A percentile compares a stretch with the other conserved stretches of the same genome.
These are phyloP conservation scores for Juncus inflexus DNA, from an alignment of 176 grass and related monocot species.

Conservation along the genomic window DNA sequence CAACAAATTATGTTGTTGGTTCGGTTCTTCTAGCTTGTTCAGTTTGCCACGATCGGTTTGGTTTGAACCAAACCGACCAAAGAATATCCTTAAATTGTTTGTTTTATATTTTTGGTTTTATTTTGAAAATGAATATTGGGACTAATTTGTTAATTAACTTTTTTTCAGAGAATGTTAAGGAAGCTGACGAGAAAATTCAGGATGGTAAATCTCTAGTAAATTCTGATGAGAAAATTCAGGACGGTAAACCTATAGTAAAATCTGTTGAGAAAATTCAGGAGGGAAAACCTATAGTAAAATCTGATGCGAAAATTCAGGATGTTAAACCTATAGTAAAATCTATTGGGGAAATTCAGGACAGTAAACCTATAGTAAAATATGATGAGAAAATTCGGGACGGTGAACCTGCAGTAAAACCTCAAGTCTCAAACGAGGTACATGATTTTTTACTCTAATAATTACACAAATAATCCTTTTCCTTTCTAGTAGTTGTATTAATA, in stretches of 20 bases:
- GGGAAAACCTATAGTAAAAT: background rate
- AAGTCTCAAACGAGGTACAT: slow-evolving; percentile 14
- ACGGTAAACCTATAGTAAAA: background rate
- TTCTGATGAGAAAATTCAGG: slow-evolving; percentile 3
- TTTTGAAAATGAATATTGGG: too few species aligned
- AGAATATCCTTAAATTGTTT: too few species aligned
- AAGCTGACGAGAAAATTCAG: slow-evolving; percentile 12
- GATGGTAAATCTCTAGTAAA: background rate
- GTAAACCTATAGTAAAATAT: too few species aligned
- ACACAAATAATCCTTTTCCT: too few species aligned
- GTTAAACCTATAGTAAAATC: background rate
- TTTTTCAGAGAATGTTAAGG: slow-evolving; percentile 21
- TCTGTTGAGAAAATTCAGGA: slow-evolving; percentile 4
- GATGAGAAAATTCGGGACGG: too few species aligned
- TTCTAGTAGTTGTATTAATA: too few species aligned
- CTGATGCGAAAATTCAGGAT: slow-evolving; percentile 6
- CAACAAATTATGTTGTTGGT: too few species aligned
- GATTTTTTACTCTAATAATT: background rate
- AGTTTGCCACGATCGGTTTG: too few species aligned
- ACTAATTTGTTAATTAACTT: background rate
- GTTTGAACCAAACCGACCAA: too few species aligned
- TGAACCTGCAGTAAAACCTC: slow-evolving; percentile 2
- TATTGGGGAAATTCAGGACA: too few species aligned
- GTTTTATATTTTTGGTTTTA: too few species aligned
- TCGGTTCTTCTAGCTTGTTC: too few species aligned